phyloP scores from a whole-genome alignment of 73 alveolate genomes.

The Tetrahymena thermophila region DNA sequence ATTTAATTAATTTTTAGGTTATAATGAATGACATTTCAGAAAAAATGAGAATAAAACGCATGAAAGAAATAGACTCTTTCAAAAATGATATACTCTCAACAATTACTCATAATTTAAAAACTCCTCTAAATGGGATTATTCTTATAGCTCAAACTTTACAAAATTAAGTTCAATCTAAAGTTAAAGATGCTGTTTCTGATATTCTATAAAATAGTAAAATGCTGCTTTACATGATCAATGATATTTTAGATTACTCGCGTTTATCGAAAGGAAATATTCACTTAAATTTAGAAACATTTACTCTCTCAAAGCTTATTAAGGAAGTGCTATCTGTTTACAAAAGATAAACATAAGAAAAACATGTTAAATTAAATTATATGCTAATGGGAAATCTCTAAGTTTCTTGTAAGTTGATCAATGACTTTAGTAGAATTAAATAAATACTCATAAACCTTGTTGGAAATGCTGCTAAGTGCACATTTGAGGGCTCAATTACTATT shows the following conservation, averaged over 20 bases:
- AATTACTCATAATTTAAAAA: constrained; percentile 33
- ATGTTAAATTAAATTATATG: not conserved
- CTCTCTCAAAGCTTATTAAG: not conserved
- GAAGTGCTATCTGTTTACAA: not conserved
- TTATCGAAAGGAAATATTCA: not conserved
- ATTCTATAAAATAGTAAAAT: constrained; percentile 9
- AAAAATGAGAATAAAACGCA: not conserved
- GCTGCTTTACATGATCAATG: constrained; percentile 37
- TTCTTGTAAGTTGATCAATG: constrained; percentile 7
- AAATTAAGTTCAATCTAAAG: not conserved
- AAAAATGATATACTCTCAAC: constrained; percentile 19
- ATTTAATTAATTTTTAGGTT: not conserved
- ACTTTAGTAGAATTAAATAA: constrained; percentile 30
- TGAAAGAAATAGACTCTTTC: constrained; percentile 5
- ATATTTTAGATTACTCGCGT: constrained; percentile 29
- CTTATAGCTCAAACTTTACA: constrained; percentile 7
- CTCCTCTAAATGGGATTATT: constrained; percentile 38
- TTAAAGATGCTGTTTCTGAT: not conserved
- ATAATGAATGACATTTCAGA: constrained; percentile 43
- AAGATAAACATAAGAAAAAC: not conserved
- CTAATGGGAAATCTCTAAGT: not conserved
- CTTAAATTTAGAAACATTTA: not conserved
- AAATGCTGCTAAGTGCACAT: constrained; percentile 30
- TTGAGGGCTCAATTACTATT: constrained; percentile 11
- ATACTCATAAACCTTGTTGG: constrained; percentile 14